These are phyloP conservation scores for Nymphaea thermarum DNA, from an alignment of 164 flowering plant species.

Conservation along the genomic window DNA sequence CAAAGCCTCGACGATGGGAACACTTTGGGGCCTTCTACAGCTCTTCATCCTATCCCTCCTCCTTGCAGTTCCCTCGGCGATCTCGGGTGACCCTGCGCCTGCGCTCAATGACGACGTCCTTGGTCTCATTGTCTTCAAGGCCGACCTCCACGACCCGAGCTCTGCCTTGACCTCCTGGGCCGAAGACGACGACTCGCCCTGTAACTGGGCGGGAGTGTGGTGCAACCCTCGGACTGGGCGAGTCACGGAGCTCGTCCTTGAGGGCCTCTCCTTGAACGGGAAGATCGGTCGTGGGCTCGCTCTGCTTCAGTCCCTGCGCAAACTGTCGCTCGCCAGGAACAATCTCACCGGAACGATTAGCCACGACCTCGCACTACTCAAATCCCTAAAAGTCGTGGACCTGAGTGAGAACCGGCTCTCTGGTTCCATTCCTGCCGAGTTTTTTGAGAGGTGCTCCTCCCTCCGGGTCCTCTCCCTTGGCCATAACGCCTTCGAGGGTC, in stretches of 20 bases:
- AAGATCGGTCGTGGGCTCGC: conserved; percentile 59
- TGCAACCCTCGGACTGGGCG: conserved; percentile 74
- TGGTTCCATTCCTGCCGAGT: conserved; percentile 60
- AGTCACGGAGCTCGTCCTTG: conserved; percentile 65
- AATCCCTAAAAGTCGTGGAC: conserved; percentile 41
- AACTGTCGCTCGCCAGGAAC: conserved; percentile 60
- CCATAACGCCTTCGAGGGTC: conserved; percentile 49
- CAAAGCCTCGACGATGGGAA: not conserved
- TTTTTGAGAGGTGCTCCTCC: conserved; percentile 68
- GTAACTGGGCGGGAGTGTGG: conserved; percentile 64
- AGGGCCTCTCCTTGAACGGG: conserved; percentile 70
- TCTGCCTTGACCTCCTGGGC: conserved; percentile 60
- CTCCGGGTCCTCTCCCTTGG: conserved; percentile 57
- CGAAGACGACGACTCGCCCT: conserved; percentile 67
- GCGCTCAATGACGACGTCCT: conserved; percentile 62
- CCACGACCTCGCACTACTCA: conserved; percentile 38
- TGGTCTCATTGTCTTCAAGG: conserved; percentile 84
- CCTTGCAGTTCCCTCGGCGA: conserved; percentile 6
- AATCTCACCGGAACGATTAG: conserved; percentile 55
- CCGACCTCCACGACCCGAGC: conserved; percentile 61
- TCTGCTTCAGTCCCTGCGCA: conserved; percentile 43
- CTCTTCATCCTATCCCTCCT: conserved; percentile 5
- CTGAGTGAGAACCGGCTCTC: conserved; percentile 59
- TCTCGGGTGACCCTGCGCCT: conserved; percentile 34
- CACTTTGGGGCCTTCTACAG: not conserved